Base-by-base conservation (phyloP, 768 basidiomycete genomes). In the Russula vinacea region DNA sequence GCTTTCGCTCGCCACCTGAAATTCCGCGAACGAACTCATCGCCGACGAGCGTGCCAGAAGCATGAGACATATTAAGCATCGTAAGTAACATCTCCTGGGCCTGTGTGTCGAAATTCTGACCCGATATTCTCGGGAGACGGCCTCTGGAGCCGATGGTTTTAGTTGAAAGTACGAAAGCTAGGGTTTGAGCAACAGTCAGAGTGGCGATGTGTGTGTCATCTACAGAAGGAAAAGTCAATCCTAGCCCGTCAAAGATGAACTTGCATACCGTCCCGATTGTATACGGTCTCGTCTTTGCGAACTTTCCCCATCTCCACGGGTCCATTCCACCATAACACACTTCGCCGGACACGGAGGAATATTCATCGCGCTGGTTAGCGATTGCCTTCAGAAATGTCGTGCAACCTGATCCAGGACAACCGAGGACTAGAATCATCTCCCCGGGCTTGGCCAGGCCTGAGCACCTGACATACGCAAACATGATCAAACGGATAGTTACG, bases 31-130 rank as follows among this genome's bases (percentile, higher is more conserved):
- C 87, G 69, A 89, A 92, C 64, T 90, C 92, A 71, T 94, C 86
- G 0, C 94, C 94, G 45, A 96, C 86, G 0, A 90, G 84, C 5
- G 93, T 95, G 60, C 82, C 77, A 57, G 76, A 70, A 0, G 92
- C 94, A 75, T 95, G 92, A 8, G 81, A 79, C 70, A 96, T 89
- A 70, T 93, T 93, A 62, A 95, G 85, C 83, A 93, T 88, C 51
- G 81, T 80, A 26, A 94, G 78, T 62, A 90, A 77, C 69, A 84
- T 80, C 22, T 87, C 81, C 39, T 84, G 78, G 17, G 92, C 79
- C 67, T 81, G 74, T 0, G 75, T 72, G 62, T 83, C 77, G 66
- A 86, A 88, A 26, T 86, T 78, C 60, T 84, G 80, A 47, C 83
- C 77, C 7, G 85, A 80, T 1, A 90, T 75, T 42, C 84, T 87